Percentiles rank a stretch among this genome's conserved stretches.
Conservation (phyloP, 495 filamentous ascomycete species). For the Penicillium atrosanguineum region DNA sequence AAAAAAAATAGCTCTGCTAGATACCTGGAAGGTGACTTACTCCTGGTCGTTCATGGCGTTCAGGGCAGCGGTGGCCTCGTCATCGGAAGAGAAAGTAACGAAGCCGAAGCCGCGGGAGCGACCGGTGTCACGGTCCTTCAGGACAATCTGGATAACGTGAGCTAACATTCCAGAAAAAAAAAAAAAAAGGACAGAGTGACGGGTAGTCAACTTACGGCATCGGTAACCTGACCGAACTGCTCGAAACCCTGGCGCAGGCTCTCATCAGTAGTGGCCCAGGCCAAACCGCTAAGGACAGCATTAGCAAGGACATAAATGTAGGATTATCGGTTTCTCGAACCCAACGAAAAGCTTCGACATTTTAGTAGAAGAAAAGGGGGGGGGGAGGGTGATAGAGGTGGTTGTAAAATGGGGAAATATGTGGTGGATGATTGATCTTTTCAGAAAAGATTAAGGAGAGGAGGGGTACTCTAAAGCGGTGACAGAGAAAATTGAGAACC, state of each 20-base stretch:
- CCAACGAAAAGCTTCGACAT: background rate
- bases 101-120: conserved; percentile 22
- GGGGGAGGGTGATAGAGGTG: no score
- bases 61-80: conserved; percentile 1
- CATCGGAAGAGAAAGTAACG: conserved; percentile 10
- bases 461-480: no score
- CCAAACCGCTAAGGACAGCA: conserved; percentile 6
- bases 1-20: conserved; percentile 5
- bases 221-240: conserved; percentile 9
- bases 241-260: conserved; percentile 8
- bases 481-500: no score
- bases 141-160: conserved; percentile 9
- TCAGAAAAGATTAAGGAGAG: no score
- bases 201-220: conserved; percentile 1
- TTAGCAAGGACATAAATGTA: no score
- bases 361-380: background rate
- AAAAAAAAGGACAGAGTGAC: no score
- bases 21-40: no score
- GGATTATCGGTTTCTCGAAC: no score
- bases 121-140: conserved; percentile 19
- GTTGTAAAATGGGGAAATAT: no score
- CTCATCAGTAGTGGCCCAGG: conserved; percentile 15
- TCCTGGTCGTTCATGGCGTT: no score
- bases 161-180: no score
- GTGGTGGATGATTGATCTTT: no score